Base-by-base conservation (phyloP, 169 alveolate species). In the Perkinsus olseni region DNA sequence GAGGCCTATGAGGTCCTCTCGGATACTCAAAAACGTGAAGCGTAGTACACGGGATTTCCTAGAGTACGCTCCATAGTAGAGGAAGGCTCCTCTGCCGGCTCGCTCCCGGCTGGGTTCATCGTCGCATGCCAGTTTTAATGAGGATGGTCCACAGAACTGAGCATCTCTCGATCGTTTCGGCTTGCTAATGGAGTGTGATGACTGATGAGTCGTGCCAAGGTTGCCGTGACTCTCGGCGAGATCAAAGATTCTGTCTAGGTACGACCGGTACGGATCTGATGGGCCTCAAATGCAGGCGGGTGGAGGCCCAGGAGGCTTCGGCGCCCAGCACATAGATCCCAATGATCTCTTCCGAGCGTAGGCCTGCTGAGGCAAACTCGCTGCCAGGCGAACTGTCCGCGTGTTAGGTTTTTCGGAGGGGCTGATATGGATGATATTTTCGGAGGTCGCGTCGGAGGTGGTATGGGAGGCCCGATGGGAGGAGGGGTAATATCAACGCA, bases 1-100 rank as follows among this genome's bases (percentile, higher is more conserved):
- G 99, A 97, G 94, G 99, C 99, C 21, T 98, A 98, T 94, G 97
- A 97, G 91, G 97, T 97, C 24, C 96, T 98, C 62, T 96, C 98
- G 21, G 98, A 98, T 94, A 95, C 97, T 37, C 96, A 96, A 50
- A 98, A 98, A 94, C 96, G 98, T 94, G 96, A 92, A 62, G 82
- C 34, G 82, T 62, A 62, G 17, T 62, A 24, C 31, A 8, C 31
- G 82, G 82, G 36, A n/a, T n/a, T n/a, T n/a, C n/a, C n/a, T n/a
- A n/a, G n/a, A n/a, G n/a, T n/a, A n/a, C n/a, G n/a, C n/a, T n/a
- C n/a, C n/a, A n/a, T n/a, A n/a, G n/a, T n/a, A n/a, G n/a, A n/a
- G n/a, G n/a, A n/a, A n/a, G n/a, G n/a, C n/a, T n/a, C n/a, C n/a
- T n/a, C n/a, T n/a, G n/a, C n/a, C n/a, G n/a, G n/a, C n/a, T n/a